Conservation (phyloP, 192 early-diverging fungal species). For the Coemansia sp. region DNA sequence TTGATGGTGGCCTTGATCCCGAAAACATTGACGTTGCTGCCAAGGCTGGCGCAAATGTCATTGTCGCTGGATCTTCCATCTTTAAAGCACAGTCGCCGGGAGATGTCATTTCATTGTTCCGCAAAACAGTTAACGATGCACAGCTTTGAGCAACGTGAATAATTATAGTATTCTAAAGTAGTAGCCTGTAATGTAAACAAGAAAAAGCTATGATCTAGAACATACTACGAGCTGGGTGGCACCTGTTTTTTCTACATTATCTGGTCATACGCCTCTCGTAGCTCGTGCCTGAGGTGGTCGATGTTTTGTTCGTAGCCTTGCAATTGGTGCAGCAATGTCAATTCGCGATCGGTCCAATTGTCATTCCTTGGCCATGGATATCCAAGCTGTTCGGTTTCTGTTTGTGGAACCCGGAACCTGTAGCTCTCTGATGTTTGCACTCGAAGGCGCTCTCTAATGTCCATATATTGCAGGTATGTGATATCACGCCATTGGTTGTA, state of each 20-base stretch:
- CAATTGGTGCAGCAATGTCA: background rate
- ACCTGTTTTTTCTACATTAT: background rate
- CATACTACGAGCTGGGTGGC: background rate
- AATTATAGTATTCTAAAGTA: background rate
- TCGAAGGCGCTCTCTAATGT: background rate
- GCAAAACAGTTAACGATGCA: slow-evolving; percentile 36
- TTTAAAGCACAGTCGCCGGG: slow-evolving; percentile 76
- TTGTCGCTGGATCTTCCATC: slow-evolving; percentile 91
- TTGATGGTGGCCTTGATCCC: slow-evolving; percentile 87
- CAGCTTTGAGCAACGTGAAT: slow-evolving; percentile 11
- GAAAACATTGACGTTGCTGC: slow-evolving; percentile 86
- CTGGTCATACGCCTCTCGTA: slow-evolving; percentile 4
- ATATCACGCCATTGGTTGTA: background rate
- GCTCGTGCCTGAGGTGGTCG: slow-evolving; percentile 10
- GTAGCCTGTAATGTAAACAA: background rate
- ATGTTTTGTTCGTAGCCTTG: slow-evolving; percentile 9
- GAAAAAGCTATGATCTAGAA: background rate
- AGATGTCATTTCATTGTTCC: slow-evolving; percentile 66
- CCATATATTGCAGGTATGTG: background rate
- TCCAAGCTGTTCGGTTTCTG: background rate
- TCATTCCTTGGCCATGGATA: slow-evolving; percentile 4
- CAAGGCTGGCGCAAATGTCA: slow-evolving; percentile 93
- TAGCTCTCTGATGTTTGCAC: background rate
- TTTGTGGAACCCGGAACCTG: background rate
- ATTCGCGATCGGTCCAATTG: background rate